Base-by-base conservation (phyloP, 2,329 filamentous ascomycete genomes). In the Myriosclerotinia curreyana region DNA sequence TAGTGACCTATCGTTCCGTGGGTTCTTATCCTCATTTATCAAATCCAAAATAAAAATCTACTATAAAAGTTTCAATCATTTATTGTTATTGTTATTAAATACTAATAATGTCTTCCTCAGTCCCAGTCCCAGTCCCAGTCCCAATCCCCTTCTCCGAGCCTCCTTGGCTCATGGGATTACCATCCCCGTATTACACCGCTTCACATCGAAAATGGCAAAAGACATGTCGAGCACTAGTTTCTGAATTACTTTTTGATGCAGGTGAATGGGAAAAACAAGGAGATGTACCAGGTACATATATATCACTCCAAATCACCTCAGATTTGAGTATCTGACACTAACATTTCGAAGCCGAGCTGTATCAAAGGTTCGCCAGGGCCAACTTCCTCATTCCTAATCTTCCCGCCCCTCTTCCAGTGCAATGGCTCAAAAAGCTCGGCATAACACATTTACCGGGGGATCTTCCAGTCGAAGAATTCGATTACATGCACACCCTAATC, bases 371-470 rank as follows among this genome's bases (percentile, higher is more conserved):
- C 72, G 83, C 83, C 38, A 79, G 82, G 65, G 81, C 83, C 60
- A 85, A 87, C 53, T 90, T 92, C 83, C 76, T 92, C 25, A 75
- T 92, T n/a, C 87, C 89, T 0, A 85, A 84, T 20, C 78, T 92
- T 36, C 86, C 88, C 0, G 83, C 88, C 0, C 89, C 89, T 0
- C 74, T 92, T 22, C 89, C 89, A 0, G 83, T 88, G 0, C 81
- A 81, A 56, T 88, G 87, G 85, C 77, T 91, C 66, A 86, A 86
- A 74, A 82, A 79, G 52, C 71, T 88, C 22, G 88, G 86, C 0
- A 86, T 92, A 53, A 77, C 85, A 64, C 83, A 89, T 69, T 83
- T 92, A 49, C 78, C 87, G 0, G 88, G 87, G 1, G 83, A 82
- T 0, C 75, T 88, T 1, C 86, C 84, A 68, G 83, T 92, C 2